A percentile compares a stretch with the other conserved stretches of the same genome.
These are phyloP conservation scores for Hylodesmum podocarpum DNA, from an alignment of 306 rosid species.

Conservation along the genomic window DNA sequence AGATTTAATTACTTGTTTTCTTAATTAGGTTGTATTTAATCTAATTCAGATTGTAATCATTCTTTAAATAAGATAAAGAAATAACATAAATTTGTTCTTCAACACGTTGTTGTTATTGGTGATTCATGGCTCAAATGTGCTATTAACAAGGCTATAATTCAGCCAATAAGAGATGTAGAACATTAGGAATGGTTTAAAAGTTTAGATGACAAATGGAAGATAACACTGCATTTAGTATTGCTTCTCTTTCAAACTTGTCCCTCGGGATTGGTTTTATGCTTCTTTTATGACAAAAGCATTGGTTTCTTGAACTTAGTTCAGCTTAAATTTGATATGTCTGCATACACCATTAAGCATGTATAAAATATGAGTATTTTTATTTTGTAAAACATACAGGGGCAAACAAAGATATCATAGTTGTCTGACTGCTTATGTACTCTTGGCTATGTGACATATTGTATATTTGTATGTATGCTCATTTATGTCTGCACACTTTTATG, in stretches of 20 bases:
- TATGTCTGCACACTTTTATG: no score
- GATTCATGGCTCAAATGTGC: constrained; percentile 86
- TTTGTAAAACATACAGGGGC: neutral
- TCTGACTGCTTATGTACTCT: neutral
- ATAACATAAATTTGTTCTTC: no score
- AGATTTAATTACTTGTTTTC: no score
- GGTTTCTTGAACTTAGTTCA: constrained; percentile 7
- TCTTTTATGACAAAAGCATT: neutral
- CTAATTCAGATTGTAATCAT: no score
- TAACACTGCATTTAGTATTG: constrained; percentile 42
- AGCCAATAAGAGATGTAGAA: constrained; percentile 70
- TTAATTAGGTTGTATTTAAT: no score
- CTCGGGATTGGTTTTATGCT: neutral
- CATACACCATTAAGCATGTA: neutral
- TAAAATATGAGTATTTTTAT: neutral
- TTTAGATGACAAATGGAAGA: constrained; percentile 82
- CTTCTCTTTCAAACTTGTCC: neutral
- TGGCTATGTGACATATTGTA: neutral
- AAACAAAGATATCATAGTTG: neutral
- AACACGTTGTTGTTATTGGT: constrained; percentile 69
- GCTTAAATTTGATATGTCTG: neutral
- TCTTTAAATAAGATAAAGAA: no score
- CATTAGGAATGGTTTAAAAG: constrained; percentile 83
- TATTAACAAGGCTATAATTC: constrained; percentile 58
- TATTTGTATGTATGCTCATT: neutral